Base-by-base conservation (phyloP, 106 monocot genomes). In the Dioscorea dumetorum region DNA sequence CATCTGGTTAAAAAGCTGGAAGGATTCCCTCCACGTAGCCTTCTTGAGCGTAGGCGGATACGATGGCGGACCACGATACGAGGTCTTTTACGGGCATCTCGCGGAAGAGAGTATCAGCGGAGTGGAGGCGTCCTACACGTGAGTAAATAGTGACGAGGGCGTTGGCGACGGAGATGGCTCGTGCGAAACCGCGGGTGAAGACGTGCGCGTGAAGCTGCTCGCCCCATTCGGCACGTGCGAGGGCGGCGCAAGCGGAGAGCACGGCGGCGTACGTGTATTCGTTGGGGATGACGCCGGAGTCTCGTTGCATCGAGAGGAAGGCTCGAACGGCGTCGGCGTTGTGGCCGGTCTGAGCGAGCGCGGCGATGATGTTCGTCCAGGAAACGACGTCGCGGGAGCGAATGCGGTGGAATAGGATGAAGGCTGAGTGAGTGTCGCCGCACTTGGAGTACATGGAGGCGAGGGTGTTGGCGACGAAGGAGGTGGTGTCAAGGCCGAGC, bases 61-160 rank as follows among this genome's bases (percentile, higher is more conserved):
- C 81, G 21, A 95, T 78, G 5, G 91, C 80, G 53, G 77, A 88
- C 91, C 91, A 95, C 8, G 95, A 88, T 4, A 95, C 81, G 13
- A 88, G 49, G 66, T 95, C 91, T 51, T 75, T 88, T 0, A 56
- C 19, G 13, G 16, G 8, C 57, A 72, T 84, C 50, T 86, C 85
- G 2, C 63, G 61, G 64, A 95, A 95, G 24, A 79, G 23, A 8
- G 49, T 60, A 9, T 63, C 60, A 11, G 95, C 91, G 0, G 72
- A 35, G 33, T 53, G 62, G 11, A 91, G 63, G 13, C n/a, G 64
- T 11, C 83, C 81, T 0, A 51, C 35, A 11, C 83, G 81, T 2
- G 91, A 67, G 67, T 91, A 95, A 63, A 95, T 74, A 4, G 87
- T 88, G 41, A 95, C 67, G 33, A 88, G 72, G 3, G 91, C 71